Conservation (phyloP, 331 rosid genomes). For the Acacia concinna region DNA sequence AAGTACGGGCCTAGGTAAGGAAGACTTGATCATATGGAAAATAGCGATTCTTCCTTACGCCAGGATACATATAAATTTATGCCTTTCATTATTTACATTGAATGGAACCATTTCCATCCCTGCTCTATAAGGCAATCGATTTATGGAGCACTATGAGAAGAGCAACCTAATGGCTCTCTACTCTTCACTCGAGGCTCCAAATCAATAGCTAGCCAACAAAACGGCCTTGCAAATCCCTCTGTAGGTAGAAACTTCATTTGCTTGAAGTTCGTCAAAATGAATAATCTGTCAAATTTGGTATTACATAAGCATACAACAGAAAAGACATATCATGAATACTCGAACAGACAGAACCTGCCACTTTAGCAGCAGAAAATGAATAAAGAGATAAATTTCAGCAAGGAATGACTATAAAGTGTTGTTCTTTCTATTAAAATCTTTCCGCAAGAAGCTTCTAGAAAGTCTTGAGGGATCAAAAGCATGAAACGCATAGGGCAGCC, state of each 20-base stretch:
- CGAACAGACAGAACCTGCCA: background rate
- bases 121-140: conserved; percentile 43
- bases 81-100: conserved; percentile 32
- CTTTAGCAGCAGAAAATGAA: background rate
- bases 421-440: background rate
- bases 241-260: background rate
- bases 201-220: background rate
- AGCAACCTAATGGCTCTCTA: conserved; percentile 47
- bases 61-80: conserved; percentile 18
- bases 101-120: conserved; percentile 41
- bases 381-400: background rate
- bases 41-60: background rate
- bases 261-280: background rate
- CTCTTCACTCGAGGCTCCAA: conserved; percentile 76
- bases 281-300: background rate
- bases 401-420: background rate
- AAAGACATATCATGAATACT: background rate
- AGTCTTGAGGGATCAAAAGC: background rate
- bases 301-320: background rate
- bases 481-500: background rate
- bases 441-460: too few relatives aligned
- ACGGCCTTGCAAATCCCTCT: background rate
- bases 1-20: background rate
- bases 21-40: background rate
- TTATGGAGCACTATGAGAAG: conserved; percentile 72